Percentiles rank a stretch among this genome's conserved stretches.
Evolutionary conservation across 2,329 filamentous ascomycete genomes (phyloP).

Genomic region (Pyricularia pennisetigena): DNA sequence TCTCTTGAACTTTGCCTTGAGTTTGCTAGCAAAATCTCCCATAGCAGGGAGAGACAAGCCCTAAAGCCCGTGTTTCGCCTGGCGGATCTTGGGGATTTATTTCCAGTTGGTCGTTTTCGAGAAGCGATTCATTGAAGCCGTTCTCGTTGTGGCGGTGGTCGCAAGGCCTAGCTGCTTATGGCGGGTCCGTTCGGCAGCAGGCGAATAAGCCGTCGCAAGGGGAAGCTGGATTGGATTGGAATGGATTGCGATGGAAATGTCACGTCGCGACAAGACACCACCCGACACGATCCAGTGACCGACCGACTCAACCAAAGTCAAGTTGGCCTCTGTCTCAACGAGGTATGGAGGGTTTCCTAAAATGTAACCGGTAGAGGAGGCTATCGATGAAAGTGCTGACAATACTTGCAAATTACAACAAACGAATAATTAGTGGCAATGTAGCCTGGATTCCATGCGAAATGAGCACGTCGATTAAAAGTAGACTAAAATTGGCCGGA

Average conservation of each 20-base stretch:
- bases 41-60: conserved; percentile 4
- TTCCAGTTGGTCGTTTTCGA: neutral
- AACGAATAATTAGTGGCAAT: neutral
- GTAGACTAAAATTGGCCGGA: neutral
- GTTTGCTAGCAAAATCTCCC: conserved; percentile 4
- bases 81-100: neutral
- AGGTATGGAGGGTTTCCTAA: neutral
- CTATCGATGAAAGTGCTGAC: neutral
- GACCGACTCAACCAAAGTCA: neutral
- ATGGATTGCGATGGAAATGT: neutral
- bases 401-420: neutral
- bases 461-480: neutral
- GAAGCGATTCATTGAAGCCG: neutral
- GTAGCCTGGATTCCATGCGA: neutral
- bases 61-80: neutral
- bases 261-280: neutral
- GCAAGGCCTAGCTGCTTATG: neutral
- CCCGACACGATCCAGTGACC: neutral
- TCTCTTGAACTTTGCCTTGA: conserved; percentile 4
- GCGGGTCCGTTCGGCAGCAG: neutral
- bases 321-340: neutral
- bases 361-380: neutral
- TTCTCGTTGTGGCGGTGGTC: neutral
- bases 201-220: neutral
- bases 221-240: neutral